Conservation (phyloP, 2,329 filamentous ascomycete species). For the Purpureocillium takamizusanense region DNA sequence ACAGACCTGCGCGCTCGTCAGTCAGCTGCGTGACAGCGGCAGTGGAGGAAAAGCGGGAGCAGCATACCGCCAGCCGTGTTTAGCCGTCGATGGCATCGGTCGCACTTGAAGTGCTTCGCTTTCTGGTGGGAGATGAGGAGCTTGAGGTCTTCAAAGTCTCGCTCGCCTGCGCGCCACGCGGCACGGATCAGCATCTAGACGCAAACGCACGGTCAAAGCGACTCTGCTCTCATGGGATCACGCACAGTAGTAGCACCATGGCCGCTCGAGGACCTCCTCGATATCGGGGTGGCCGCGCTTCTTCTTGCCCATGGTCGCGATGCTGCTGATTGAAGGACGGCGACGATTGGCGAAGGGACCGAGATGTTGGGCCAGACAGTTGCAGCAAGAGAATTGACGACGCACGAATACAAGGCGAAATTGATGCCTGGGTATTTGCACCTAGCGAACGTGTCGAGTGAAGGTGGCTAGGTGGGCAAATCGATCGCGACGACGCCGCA, state of each 20-base stretch:
- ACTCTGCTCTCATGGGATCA: neutral
- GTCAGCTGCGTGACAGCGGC: neutral
- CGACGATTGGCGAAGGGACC: too few species aligned
- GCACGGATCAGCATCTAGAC: slow-evolving; percentile 7
- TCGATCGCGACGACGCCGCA: neutral
- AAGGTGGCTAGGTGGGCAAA: neutral
- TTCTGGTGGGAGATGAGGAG: slow-evolving; percentile 96
- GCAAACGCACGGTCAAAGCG: neutral
- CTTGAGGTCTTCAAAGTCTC: slow-evolving; percentile 95
- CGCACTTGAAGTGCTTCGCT: slow-evolving; percentile 99
- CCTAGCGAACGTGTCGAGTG: too few species aligned
- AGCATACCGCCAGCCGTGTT: slow-evolving; percentile 85
- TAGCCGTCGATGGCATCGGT: slow-evolving; percentile 75
- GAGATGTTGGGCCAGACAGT: too few species aligned
- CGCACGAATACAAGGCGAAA: too few species aligned
- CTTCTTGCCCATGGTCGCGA: slow-evolving; percentile 67
- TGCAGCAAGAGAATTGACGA: too few species aligned
- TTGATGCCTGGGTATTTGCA: too few species aligned
- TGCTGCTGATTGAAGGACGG: too few species aligned
- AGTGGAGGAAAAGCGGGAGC: neutral
- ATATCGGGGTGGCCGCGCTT: slow-evolving; percentile 79
- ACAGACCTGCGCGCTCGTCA: slow-evolving; percentile 54
- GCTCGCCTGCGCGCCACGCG: slow-evolving; percentile 50
- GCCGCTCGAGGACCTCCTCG: slow-evolving; percentile 77
- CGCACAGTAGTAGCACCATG: slow-evolving; percentile 96